A percentile compares a stretch with the other conserved stretches of the same genome.
Conservation (phyloP, 129 eudicot species). For the Flaveria trinervia region DNA sequence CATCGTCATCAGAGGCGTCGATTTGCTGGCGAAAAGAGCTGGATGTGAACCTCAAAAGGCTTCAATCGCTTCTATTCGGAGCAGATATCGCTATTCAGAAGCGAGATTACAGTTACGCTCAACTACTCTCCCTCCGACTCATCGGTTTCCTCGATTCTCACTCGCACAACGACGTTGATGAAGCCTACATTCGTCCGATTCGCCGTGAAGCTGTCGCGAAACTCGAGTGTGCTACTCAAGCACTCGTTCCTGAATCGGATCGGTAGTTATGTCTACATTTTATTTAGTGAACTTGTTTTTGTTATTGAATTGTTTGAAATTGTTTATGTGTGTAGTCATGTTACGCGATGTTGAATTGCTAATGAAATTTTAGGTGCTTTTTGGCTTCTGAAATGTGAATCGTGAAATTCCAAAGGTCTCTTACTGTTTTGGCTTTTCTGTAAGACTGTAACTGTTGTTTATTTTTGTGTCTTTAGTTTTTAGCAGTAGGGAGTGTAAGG, state of each 20-base stretch:
- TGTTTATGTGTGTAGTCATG: neutral
- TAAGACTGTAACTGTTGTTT: too few species aligned
- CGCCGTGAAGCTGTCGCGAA: conserved; percentile 71
- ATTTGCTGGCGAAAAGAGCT: conserved; percentile 74
- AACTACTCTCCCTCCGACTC: conserved; percentile 68
- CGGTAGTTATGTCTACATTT: conserved; percentile 39
- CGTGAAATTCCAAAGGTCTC: too few species aligned
- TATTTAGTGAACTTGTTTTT: neutral
- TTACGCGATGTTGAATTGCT: neutral
- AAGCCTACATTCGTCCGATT: conserved; percentile 68
- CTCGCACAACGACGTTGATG: conserved; percentile 49
- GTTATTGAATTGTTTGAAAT: neutral
- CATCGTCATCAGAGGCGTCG: conserved; percentile 17
- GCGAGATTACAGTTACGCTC: conserved; percentile 67
- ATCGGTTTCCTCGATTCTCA: conserved; percentile 92
- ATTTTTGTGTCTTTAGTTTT: too few species aligned
- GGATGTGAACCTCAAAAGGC: conserved; percentile 68
- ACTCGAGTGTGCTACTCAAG: conserved; percentile 58
- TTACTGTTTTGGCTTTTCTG: too few species aligned
- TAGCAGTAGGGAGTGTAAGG: neutral
- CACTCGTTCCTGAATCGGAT: conserved; percentile 68
- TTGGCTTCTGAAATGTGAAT: too few species aligned
- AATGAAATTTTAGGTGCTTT: too few species aligned
- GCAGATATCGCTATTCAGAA: conserved; percentile 69
- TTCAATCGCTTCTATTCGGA: conserved; percentile 84